A percentile compares a stretch with the other conserved stretches of the same genome.
These are phyloP conservation scores for Oropetium thomaeum DNA, from an alignment of 176 grass and related monocot species.

Conservation along the genomic window DNA sequence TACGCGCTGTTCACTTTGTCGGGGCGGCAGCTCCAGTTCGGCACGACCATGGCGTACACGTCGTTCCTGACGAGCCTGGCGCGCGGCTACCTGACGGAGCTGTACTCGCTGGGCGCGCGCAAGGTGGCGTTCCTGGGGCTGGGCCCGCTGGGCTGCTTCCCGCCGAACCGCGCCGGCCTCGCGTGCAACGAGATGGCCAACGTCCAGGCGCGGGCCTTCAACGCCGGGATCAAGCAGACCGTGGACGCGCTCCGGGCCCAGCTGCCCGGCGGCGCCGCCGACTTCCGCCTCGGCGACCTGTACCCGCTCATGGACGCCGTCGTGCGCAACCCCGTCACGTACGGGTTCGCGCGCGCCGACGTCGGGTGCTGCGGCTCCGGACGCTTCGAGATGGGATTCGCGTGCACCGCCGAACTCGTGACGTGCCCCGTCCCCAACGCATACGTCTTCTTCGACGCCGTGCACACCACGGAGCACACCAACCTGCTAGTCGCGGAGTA, in stretches of 20 bases:
- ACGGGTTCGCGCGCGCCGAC: slow-evolving; percentile 16
- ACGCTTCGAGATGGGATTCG: slow-evolving; percentile 11
- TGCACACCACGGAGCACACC: slow-evolving; percentile 50
- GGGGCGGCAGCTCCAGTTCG: slow-evolving; percentile 44
- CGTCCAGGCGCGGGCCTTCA: slow-evolving; percentile 44
- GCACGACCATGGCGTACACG: slow-evolving; percentile 43
- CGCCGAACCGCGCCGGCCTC: slow-evolving; percentile 31
- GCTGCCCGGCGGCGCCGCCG: slow-evolving; percentile 39
- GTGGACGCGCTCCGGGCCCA: slow-evolving; percentile 17
- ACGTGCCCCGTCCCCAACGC: slow-evolving; percentile 47
- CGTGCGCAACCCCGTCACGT: slow-evolving; percentile 26
- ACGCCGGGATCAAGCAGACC: slow-evolving; percentile 31
- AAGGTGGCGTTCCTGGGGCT: slow-evolving; percentile 63
- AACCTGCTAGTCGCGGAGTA: slow-evolving; percentile 42
- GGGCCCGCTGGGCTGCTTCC: slow-evolving; percentile 49
- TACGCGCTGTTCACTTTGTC: too few relatives aligned
- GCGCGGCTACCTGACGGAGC: slow-evolving; percentile 37
- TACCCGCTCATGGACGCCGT: slow-evolving; percentile 40
- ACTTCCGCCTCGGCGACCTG: slow-evolving; percentile 42
- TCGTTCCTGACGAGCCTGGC: slow-evolving; percentile 42
- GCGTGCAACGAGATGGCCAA: slow-evolving; percentile 55
- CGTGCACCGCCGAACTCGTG: slow-evolving; percentile 40
- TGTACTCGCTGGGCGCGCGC: slow-evolving; percentile 62
- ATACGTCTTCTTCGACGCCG: slow-evolving; percentile 66
- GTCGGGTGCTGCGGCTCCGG: neutral